These are phyloP conservation scores for Ziziphus jujuba DNA, from an alignment of 306 rosid species.

Conservation along the genomic window DNA sequence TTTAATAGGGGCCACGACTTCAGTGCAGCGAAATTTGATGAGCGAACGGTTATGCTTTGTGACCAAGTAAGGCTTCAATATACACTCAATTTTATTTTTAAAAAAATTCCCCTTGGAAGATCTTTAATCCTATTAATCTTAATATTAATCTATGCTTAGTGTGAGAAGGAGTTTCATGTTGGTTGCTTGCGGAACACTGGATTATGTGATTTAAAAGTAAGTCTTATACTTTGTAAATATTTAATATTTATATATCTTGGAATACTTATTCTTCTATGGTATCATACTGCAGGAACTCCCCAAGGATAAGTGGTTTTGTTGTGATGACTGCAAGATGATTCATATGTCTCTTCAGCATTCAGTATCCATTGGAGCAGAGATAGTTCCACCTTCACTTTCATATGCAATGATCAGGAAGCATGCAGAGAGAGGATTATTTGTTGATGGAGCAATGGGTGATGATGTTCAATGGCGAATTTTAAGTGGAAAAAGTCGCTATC, in stretches of 20 bases:
- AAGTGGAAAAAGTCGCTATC: slow-evolving; percentile 90
- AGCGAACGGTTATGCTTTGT: slow-evolving; percentile 87
- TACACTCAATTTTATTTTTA: not conserved
- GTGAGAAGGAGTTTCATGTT: slow-evolving; percentile 98
- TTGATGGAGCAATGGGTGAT: slow-evolving; percentile 50
- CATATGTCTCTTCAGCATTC: slow-evolving; percentile 63
- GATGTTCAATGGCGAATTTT: slow-evolving; percentile 87
- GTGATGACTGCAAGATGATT: slow-evolving; percentile 80
- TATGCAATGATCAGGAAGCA: slow-evolving; percentile 64
- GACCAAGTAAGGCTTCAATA: slow-evolving; percentile 71
- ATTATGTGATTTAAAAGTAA: slow-evolving; percentile 79
- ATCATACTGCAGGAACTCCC: slow-evolving; percentile 74
- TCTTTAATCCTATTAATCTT: slow-evolving; percentile 2
- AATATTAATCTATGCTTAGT: slow-evolving; percentile 48
- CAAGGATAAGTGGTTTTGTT: slow-evolving; percentile 98
- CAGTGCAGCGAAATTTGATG: slow-evolving; percentile 86
- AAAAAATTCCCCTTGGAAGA: not conserved
- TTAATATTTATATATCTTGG: slow-evolving; percentile 14
- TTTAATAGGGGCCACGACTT: slow-evolving; percentile 76
- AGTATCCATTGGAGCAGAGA: slow-evolving; percentile 67
- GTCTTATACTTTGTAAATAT: slow-evolving; percentile 25
- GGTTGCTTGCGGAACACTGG: slow-evolving; percentile 88
- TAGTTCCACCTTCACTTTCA: slow-evolving; percentile 57
- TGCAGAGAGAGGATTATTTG: slow-evolving; percentile 59
- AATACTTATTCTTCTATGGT: slow-evolving; percentile 25